These are phyloP conservation scores for Nothophytophthora sp. DNA, from an alignment of 352 stramenopile species.

Conservation along the genomic window DNA sequence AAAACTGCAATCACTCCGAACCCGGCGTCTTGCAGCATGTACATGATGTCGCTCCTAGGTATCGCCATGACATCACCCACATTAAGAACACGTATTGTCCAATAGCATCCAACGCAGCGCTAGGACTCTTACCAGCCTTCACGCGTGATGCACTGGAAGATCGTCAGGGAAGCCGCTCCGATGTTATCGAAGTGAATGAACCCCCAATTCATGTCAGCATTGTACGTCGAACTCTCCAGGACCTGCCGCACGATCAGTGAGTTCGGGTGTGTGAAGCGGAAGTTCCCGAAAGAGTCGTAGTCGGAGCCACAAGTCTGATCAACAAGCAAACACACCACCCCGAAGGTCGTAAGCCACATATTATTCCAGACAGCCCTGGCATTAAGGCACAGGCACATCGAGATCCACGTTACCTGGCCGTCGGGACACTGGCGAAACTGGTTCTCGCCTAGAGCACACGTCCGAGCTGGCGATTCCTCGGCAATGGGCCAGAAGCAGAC, in stretches of 20 bases:
- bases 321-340: not conserved
- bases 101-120: not conserved
- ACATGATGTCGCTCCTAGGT: constrained; percentile 62
- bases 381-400: too few species aligned
- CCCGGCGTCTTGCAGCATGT: constrained; percentile 59
- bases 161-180: constrained; percentile 67
- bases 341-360: not conserved
- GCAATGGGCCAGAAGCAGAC: constrained; percentile 92
- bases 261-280: constrained; percentile 61
- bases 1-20: constrained; percentile 49
- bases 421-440: constrained; percentile 42
- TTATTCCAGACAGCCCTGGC: too few species aligned
- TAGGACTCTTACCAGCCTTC: constrained; percentile 82
- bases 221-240: constrained; percentile 50
- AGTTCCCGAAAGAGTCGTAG: constrained; percentile 61
- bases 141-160: constrained; percentile 92
- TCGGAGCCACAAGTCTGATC: constrained; percentile 61
- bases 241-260: constrained; percentile 33
- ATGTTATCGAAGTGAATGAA: constrained; percentile 92
- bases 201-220: constrained; percentile 82
- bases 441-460: constrained; percentile 50
- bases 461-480: constrained; percentile 49
- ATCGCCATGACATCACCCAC: not conserved
- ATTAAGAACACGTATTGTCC: not conserved
- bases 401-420: constrained; percentile 27